Evolutionary conservation across 495 filamentous ascomycete species (phyloP).

Genomic region (Pyrenula massariospora): DNA sequence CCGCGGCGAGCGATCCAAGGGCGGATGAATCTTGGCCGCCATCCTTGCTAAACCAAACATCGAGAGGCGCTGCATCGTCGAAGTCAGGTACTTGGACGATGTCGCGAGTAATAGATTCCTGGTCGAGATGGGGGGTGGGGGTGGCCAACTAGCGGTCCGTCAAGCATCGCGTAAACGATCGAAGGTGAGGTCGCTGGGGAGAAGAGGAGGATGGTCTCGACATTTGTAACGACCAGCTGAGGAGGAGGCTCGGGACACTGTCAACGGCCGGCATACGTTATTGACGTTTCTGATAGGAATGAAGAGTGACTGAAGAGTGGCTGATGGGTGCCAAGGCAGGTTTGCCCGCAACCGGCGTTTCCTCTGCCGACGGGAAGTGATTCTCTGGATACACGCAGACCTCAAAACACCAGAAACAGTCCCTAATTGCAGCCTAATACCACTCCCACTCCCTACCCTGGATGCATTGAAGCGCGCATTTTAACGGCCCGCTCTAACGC

Average conservation of each 20-base stretch:
- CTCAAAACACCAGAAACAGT: neutral
- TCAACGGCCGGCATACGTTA: too few species aligned
- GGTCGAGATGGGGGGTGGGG: conserved; percentile 3
- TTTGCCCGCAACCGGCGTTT: neutral
- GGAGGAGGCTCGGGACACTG: too few species aligned
- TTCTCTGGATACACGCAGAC: neutral
- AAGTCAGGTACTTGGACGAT: too few species aligned
- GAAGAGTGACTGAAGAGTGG: too few species aligned
- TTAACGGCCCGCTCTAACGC: neutral
- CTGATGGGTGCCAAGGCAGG: neutral
- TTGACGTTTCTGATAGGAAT: too few species aligned
- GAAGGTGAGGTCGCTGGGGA: neutral
- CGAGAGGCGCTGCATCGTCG: conserved; percentile 28
- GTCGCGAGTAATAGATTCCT: too few species aligned
- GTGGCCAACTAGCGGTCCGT: neutral
- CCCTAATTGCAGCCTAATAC: neutral
- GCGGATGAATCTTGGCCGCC: conserved; percentile 55
- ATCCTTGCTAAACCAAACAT: conserved; percentile 31
- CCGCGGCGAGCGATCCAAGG: conserved; percentile 49
- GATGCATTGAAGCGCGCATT: neutral
- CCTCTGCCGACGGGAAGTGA: neutral
- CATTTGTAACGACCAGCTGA: neutral
- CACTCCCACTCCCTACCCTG: neutral
- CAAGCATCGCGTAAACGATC: neutral
- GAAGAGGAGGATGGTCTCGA: neutral